A percentile compares a stretch with the other conserved stretches of the same genome.
phyloP scores from a whole-genome alignment of 164 flowering plant genomes.

The Malania oleifera region DNA sequence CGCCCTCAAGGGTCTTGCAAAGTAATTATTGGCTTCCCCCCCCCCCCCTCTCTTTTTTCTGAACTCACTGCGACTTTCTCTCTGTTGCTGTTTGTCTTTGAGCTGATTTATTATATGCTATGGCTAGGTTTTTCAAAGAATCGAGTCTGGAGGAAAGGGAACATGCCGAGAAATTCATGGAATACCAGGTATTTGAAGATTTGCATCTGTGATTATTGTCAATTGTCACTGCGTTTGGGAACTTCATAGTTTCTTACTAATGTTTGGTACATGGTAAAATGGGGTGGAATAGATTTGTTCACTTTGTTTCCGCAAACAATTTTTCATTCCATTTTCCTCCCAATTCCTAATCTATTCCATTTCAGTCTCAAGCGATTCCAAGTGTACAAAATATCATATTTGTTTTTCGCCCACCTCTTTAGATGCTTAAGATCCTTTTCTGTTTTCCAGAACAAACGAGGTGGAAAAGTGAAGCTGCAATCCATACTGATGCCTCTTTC shows the following conservation, averaged over 20 bases:
- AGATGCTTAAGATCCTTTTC: background rate
- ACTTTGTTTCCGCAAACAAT: too few species aligned
- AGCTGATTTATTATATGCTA: slow-evolving; percentile 1
- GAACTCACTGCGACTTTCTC: background rate
- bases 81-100: background rate
- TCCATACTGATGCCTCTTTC: slow-evolving; percentile 63
- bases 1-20: slow-evolving; percentile 87
- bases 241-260: too few species aligned
- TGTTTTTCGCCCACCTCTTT: background rate
- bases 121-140: slow-evolving; percentile 81
- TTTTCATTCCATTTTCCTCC: too few species aligned
- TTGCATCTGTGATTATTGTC: background rate
- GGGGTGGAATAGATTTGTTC: too few species aligned
- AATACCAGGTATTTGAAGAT: slow-evolving; percentile 69
- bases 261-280: too few species aligned
- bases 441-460: slow-evolving; percentile 65
- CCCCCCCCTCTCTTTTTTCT: background rate
- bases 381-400: too few species aligned
- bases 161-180: slow-evolving; percentile 92
- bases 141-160: slow-evolving; percentile 81
- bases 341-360: too few species aligned
- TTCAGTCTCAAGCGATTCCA: too few species aligned
- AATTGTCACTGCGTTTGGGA: background rate
- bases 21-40: too few species aligned
- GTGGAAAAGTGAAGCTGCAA: slow-evolving; percentile 79